Conservation (phyloP, 169 alveolate species). For the Cryptosporidium meleagridis region DNA sequence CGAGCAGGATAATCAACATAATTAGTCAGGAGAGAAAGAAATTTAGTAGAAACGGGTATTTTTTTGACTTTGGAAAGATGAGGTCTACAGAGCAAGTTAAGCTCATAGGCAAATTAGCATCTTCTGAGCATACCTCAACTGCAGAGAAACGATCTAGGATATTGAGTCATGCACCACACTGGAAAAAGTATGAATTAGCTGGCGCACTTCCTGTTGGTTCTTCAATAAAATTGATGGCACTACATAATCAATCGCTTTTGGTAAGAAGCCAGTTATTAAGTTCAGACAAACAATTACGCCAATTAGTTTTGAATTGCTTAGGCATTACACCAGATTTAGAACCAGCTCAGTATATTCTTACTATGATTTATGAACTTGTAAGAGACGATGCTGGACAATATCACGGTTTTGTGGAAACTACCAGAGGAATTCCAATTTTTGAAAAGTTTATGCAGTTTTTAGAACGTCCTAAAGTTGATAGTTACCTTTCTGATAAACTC, state of each 20-base stretch:
- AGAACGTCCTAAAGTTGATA: conserved; percentile 72
- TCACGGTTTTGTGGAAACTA: conserved; percentile 72
- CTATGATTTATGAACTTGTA: conserved; percentile 66
- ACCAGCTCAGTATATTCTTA: conserved; percentile 63
- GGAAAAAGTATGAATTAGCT: conserved; percentile 72
- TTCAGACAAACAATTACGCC: conserved; percentile 62
- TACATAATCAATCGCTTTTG: conserved; percentile 57
- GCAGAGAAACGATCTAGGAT: conserved; percentile 73
- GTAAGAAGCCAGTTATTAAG: conserved; percentile 67
- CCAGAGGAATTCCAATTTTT: conserved; percentile 68
- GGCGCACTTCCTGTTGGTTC: conserved; percentile 73
- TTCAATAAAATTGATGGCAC: conserved; percentile 56
- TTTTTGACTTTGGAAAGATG: conserved; percentile 37
- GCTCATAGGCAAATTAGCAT: conserved; percentile 71
- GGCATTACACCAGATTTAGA: conserved; percentile 71
- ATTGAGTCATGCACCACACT: conserved; percentile 67
- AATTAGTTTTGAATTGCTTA: conserved; percentile 57
- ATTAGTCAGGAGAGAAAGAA: conserved; percentile 16
- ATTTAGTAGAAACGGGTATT: conserved; percentile 37
- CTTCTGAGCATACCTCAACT: conserved; percentile 71
- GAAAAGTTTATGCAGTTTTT: conserved; percentile 64
- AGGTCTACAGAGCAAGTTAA: conserved; percentile 74
- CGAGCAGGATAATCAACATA: not conserved
- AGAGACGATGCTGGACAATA: conserved; percentile 75
- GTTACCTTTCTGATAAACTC: conserved; percentile 56